Evolutionary conservation across 345 rosid genomes (phyloP).

Genomic region (Pistacia vera): DNA sequence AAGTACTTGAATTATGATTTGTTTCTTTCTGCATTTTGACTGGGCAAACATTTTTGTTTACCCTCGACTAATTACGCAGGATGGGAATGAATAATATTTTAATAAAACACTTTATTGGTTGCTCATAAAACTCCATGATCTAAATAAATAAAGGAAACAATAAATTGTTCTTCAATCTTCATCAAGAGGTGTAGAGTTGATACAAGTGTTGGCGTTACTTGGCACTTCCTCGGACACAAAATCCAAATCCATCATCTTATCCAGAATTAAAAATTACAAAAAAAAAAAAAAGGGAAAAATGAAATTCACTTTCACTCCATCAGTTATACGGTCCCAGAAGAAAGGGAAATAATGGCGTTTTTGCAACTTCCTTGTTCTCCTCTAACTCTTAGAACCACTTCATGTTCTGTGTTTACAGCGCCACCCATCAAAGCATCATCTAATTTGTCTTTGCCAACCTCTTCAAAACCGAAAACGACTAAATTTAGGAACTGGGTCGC

Average conservation of each 20-base stretch:
- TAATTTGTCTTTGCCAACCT: constrained; percentile 25
- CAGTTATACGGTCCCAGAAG: constrained; percentile 10
- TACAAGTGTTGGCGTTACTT: background rate
- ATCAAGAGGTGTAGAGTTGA: background rate
- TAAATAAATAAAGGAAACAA: too few relatives aligned
- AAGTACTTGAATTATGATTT: too few relatives aligned
- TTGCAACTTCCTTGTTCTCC: constrained; percentile 30
- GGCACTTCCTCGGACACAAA: background rate
- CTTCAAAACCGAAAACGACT: constrained; percentile 19
- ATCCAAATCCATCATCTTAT: constrained; percentile 1
- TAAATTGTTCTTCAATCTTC: too few relatives aligned
- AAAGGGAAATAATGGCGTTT: constrained; percentile 36
- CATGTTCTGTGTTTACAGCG: constrained; percentile 9
- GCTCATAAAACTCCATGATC: too few relatives aligned
- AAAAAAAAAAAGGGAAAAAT: too few relatives aligned
- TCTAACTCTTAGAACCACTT: constrained; percentile 12
- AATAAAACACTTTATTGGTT: too few relatives aligned
- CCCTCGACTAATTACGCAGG: too few relatives aligned
- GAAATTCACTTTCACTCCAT: background rate
- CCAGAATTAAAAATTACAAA: background rate
- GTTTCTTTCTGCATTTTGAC: too few relatives aligned
- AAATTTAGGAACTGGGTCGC: constrained; percentile 38
- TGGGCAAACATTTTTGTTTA: too few relatives aligned
- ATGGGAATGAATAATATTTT: too few relatives aligned
- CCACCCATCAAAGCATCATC: constrained; percentile 25